A percentile compares a stretch with the other conserved stretches of the same genome.
These are phyloP conservation scores for Trametes hirsuta DNA, from an alignment of 1,284 basidiomycete species.

Conservation along the genomic window DNA sequence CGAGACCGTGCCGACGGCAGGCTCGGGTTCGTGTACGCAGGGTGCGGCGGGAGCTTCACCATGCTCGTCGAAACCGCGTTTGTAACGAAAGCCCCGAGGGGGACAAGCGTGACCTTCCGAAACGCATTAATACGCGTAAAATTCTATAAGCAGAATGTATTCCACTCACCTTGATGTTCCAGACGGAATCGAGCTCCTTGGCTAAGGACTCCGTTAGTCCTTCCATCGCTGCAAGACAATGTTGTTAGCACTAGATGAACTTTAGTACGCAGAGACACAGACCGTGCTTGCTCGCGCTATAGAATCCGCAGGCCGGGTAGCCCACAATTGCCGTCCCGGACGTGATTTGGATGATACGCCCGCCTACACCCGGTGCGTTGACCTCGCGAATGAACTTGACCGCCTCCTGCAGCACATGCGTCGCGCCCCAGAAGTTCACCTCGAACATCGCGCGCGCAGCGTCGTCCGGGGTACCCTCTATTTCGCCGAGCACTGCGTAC, in stretches of 20 bases:
- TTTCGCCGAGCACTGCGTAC: conserved; percentile 16
- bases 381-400: conserved; percentile 27
- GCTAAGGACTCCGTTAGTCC: conserved; percentile 38
- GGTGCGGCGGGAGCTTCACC: conserved; percentile 6
- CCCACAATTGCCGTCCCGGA: conserved; percentile 33
- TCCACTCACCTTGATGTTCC: conserved; percentile 45
- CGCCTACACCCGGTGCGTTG: conserved; percentile 36
- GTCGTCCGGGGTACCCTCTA: conserved; percentile 25
- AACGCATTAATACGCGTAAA: background rate
- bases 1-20: conserved; percentile 3
- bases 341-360: conserved; percentile 37
- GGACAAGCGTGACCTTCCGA: conserved; percentile 11
- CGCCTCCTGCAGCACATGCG: conserved; percentile 26
- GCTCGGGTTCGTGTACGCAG: conserved; percentile 12
- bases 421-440: conserved; percentile 32
- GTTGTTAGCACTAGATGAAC: no score
- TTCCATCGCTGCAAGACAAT: conserved; percentile 27
- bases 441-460: conserved; percentile 28
- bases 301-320: conserved; percentile 34
- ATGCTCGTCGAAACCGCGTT: conserved; percentile 7
- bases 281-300: conserved; percentile 38
- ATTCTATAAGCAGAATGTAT: background rate
- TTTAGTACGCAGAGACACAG: background rate
- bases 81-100: conserved; percentile 15
- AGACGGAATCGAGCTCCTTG: conserved; percentile 40